Conservation (phyloP, 192 early-diverging fungal species). For the Chytriomyces sp. region DNA sequence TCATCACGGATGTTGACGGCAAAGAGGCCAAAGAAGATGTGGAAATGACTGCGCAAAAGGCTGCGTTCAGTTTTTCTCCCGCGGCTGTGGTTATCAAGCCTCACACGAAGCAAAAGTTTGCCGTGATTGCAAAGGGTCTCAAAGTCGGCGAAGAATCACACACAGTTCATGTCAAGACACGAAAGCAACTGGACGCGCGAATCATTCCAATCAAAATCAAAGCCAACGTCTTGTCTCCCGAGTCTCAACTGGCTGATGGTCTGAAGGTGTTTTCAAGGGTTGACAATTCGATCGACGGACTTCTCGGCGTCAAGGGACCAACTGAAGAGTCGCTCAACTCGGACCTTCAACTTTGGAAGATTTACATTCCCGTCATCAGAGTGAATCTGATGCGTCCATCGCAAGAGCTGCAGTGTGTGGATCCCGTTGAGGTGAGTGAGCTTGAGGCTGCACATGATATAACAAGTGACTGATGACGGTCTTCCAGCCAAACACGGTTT, state of each 20-base stretch:
- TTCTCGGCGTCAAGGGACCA: conserved; percentile 39
- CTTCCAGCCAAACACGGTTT: conserved; percentile 46
- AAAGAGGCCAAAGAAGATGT: conserved; percentile 28
- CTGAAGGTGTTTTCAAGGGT: conserved; percentile 50
- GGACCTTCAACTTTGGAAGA: conserved; percentile 59
- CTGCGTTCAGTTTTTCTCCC: conserved; percentile 45
- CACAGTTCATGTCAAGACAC: conserved; percentile 47
- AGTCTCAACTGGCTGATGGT: conserved; percentile 42
- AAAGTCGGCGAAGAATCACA: conserved; percentile 50
- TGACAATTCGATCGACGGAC: conserved; percentile 53
- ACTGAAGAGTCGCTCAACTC: conserved; percentile 43
- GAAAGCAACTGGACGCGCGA: conserved; percentile 49
- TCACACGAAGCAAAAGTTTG: conserved; percentile 53
- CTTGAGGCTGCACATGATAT: neutral
- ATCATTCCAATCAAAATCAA: conserved; percentile 51
- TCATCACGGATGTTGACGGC: conserved; percentile 38
- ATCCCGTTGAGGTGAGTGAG: conserved; percentile 43
- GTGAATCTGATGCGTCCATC: conserved; percentile 47
- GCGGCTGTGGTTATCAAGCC: conserved; percentile 46
- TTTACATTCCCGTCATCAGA: conserved; percentile 54
- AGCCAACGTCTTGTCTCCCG: conserved; percentile 41
- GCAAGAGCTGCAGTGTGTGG: conserved; percentile 44
- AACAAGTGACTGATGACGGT: neutral
- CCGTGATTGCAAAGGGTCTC: conserved; percentile 48
- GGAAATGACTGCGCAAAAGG: conserved; percentile 25